Base-by-base conservation (phyloP, 75 land plant species). In the Selaginella tamariscina region DNA sequence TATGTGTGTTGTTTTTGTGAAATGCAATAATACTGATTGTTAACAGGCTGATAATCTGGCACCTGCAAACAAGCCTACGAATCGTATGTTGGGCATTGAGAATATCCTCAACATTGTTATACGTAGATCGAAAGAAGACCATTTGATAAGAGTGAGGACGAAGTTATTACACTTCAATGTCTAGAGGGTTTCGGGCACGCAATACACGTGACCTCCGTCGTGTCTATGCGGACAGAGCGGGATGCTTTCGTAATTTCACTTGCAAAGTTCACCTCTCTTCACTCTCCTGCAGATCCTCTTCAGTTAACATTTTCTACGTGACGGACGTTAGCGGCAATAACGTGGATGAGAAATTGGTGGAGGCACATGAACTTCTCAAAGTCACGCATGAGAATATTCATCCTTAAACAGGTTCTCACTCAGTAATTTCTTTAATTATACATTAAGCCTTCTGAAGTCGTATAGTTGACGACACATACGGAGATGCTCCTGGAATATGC, bases 281-380 rank as follows among this genome's bases (percentile, higher is more conserved):
- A 95, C 77, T 95, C 99, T 70, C 91, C 99, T 68, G 99, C 97
- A 54, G 99, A 95, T 72, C n/a, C n/a, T n/a, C n/a, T n/a, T n/a
- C 80, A 0, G 59, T 70, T 65, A 83, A 80, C 32, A 80, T 78
- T 83, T 83, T 73, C n/a, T 83, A 80, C 55, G 78, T 83, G 23
- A 69, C 64, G 24, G 85, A 83, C 54, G 64, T 71, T n/a, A 76
- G 75, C 23, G 85, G 85, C 24, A 77, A 72, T 32, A 39, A 72
- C 0, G 85, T 83, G 32, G 80, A 79, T 66, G 62, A 67, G 70
- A 70, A 74, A 63, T 68, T 74, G 0, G 65, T 79, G 1, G 80
- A 83, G 65, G 33, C 62, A 2, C 56, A 2, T 57, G 18, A 13
- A 2, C 20, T 67, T 9, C 26, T 67, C 9, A 18, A 67, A 5